Evolutionary conservation across 2,329 filamentous ascomycete species (phyloP).

Genomic region (Colletotrichum somersetense): DNA sequence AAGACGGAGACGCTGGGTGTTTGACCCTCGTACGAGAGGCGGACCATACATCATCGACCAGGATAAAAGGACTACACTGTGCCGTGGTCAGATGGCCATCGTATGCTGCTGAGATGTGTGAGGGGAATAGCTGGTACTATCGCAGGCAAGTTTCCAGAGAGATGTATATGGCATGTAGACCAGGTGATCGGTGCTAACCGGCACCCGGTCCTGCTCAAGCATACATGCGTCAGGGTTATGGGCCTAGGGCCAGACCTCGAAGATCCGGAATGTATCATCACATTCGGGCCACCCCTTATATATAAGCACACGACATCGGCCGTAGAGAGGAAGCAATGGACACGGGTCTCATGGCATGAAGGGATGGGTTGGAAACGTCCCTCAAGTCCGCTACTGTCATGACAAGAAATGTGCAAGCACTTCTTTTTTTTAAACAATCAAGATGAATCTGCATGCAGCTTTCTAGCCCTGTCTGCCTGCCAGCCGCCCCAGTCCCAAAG

Average conservation of each 20-base stretch:
- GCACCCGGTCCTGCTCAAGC: background rate
- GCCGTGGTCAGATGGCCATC: slow-evolving; percentile 3
- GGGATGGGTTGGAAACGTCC: background rate
- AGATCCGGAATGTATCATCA: background rate
- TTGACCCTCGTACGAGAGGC: background rate
- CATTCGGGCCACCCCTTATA: background rate
- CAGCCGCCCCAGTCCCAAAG: slow-evolving; percentile 33
- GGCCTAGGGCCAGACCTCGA: background rate
- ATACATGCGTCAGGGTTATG: background rate
- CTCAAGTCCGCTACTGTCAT: background rate
- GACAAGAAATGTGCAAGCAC: slow-evolving; percentile 5
- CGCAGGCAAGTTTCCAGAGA: background rate
- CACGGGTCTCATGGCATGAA: background rate
- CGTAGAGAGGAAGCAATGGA: background rate
- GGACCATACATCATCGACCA: background rate
- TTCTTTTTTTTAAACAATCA: slow-evolving; percentile 8
- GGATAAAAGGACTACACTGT: background rate
- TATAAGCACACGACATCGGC: too few relatives aligned
- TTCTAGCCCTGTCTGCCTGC: slow-evolving; percentile 35
- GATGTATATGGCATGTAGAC: background rate
- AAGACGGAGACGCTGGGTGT: slow-evolving; percentile 44
- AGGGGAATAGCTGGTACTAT: background rate
- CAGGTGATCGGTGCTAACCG: background rate
- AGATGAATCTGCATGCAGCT: slow-evolving; percentile 37
- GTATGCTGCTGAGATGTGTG: background rate